Evolutionary conservation across 495 filamentous ascomycete species (phyloP), one percentile per base, ranked within the genome.

Genomic region (Penicillium pancosmium): DNA sequence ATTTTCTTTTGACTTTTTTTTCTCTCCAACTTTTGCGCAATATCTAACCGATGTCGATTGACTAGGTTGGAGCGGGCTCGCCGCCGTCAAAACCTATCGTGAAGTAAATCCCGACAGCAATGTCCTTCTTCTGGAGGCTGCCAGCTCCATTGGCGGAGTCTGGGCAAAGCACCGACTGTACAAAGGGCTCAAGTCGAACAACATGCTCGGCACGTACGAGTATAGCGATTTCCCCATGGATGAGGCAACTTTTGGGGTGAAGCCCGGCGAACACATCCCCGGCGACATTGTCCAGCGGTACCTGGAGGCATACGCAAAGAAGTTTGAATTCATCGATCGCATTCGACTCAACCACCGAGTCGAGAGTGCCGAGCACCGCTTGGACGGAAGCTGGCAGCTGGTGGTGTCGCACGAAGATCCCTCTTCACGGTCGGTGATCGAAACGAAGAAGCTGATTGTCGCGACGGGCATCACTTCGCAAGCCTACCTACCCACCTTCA

Each of bases 141-240:
- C 78, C 5, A 63, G 69, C 11, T 81, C 84, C 0, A 67, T 92
- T 25, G 91, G 90, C 8, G 90, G 91, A 31, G 82, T 86, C 41
- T 93, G 90, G 91, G 79, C 84, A 5, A 73, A 81, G 35, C 73
- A 87, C 34, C 75, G 85, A 0, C 73, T 89, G 27, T 92, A 91
- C 66, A 82, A 84, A 8, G 86, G 86, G 10, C 80, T 93, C 21
- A 85, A 84, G 52, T 83, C 87, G 6, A 87, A 86, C 67, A 85
- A 86, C 59, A 74, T 82, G 68, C 69, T 84, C 18, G 86, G 88
- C 11, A 87, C 81, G 4, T 86, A 86, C 65, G 88, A 90, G 68
- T 89, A 82, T 68, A 85, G 82, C 44, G 89, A 91, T 63, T 90
- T 88, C 59, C 88, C 88, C 31, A 88, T 93, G 87, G 82, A 85